These are phyloP conservation scores for Globisporangium carolinianum DNA, from an alignment of 352 stramenopile species.

Conservation along the genomic window DNA sequence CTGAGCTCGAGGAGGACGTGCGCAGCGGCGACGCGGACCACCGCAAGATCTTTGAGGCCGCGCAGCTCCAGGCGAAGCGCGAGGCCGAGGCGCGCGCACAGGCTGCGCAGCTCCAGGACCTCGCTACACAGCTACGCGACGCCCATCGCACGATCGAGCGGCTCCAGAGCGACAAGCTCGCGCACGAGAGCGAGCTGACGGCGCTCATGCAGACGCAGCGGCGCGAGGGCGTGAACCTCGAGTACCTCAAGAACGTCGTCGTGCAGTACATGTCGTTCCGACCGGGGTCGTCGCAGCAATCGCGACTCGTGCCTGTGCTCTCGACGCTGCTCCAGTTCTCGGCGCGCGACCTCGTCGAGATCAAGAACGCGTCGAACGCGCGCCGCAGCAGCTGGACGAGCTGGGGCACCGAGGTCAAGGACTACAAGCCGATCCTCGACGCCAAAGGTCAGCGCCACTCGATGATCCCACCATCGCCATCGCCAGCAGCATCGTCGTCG, in stretches of 20 bases:
- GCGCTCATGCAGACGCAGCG: slow-evolving; percentile 75
- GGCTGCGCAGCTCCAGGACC: slow-evolving; percentile 39
- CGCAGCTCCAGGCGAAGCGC: slow-evolving; percentile 76
- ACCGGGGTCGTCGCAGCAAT: slow-evolving; percentile 72
- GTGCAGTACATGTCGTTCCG: slow-evolving; percentile 89
- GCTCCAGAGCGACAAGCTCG: slow-evolving; percentile 46
- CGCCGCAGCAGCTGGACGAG: slow-evolving; percentile 68
- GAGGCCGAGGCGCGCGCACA: slow-evolving; percentile 63
- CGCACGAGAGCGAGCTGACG: slow-evolving; percentile 61
- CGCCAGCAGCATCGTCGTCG: slow-evolving; percentile 4
- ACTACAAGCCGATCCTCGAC: slow-evolving; percentile 64
- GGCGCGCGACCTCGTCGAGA: slow-evolving; percentile 62
- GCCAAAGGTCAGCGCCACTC: slow-evolving; percentile 23
- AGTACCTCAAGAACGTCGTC: slow-evolving; percentile 89
- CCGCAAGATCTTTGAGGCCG: slow-evolving; percentile 85
- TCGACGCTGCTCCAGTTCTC: slow-evolving; percentile 85
- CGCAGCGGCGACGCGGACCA: slow-evolving; percentile 76
- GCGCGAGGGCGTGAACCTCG: slow-evolving; percentile 85
- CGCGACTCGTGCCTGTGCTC: slow-evolving; percentile 70
- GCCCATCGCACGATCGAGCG: slow-evolving; percentile 42
- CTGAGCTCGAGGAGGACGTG: slow-evolving; percentile 79
- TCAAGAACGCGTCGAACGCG: slow-evolving; percentile 46
- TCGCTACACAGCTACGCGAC: slow-evolving; percentile 36
- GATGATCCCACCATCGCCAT: slow-evolving; percentile 13
- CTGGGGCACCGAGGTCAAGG: slow-evolving; percentile 44